phyloP scores from a whole-genome alignment of 441 rosid species.

The Erodium trifolium region DNA sequence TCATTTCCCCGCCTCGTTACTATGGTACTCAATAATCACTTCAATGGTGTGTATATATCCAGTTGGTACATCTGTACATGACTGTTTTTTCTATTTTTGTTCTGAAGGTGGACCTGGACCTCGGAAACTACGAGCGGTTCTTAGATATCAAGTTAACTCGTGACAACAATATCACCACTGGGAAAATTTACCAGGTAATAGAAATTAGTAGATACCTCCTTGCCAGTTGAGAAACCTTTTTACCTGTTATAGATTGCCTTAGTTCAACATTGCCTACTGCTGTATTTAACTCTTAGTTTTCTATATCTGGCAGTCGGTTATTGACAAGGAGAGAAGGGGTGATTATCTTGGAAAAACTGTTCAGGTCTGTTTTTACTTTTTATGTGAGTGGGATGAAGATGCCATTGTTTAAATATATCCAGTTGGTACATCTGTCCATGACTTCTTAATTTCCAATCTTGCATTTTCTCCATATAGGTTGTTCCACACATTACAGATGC shows the following conservation, averaged over 20 bases:
- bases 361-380: slow-evolving; percentile 41
- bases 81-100: slow-evolving; percentile 11
- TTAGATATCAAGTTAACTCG: slow-evolving; percentile 69
- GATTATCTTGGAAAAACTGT: slow-evolving; percentile 93
- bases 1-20: neutral
- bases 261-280: neutral
- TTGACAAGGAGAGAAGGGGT: slow-evolving; percentile 87
- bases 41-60: neutral
- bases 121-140: slow-evolving; percentile 94
- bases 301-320: slow-evolving; percentile 43
- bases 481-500: slow-evolving; percentile 90
- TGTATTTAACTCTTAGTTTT: neutral
- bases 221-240: neutral
- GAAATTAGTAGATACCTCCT: neutral
- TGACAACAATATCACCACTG: slow-evolving; percentile 85
- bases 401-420: neutral
- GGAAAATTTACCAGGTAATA: slow-evolving; percentile 29
- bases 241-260: neutral
- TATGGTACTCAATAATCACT: neutral
- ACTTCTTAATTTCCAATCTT: slow-evolving; percentile 1
- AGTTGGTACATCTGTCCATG: neutral
- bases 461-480: slow-evolving; percentile 33
- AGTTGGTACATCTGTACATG: neutral
- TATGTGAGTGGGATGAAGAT: neutral
- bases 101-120: slow-evolving; percentile 89